A percentile compares a stretch with the other conserved stretches of the same genome.
These are phyloP conservation scores for Rosa multiflora DNA, from an alignment of 306 rosid species.

Conservation along the genomic window DNA sequence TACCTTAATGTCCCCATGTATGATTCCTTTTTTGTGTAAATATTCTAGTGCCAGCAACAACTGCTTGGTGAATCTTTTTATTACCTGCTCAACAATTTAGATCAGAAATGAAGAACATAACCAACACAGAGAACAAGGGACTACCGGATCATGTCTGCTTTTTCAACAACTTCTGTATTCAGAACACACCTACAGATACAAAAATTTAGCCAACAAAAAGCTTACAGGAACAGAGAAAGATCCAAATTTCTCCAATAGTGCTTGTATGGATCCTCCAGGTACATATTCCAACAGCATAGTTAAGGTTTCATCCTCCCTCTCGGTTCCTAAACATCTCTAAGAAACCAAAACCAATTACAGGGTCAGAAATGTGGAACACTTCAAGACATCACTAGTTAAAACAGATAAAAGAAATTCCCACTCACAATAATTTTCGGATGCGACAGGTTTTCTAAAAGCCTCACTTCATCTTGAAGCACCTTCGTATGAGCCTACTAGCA, in stretches of 20 bases:
- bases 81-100: conserved; percentile 54
- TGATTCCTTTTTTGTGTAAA: conserved; percentile 87
- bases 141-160: neutral
- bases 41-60: conserved; percentile 83
- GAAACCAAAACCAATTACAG: conserved; percentile 26
- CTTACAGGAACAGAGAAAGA: conserved; percentile 96
- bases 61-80: conserved; percentile 83
- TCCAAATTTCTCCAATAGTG: conserved; percentile 94
- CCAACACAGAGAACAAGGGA: neutral
- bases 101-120: conserved; percentile 17
- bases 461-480: conserved; percentile 98
- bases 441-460: conserved; percentile 79
- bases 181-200: conserved; percentile 17
- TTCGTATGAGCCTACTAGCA: conserved; percentile 70
- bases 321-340: conserved; percentile 92
- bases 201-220: conserved; percentile 21
- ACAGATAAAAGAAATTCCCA: conserved; percentile 34
- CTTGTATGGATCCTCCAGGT: conserved; percentile 96
- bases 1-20: conserved; percentile 99
- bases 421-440: conserved; percentile 98
- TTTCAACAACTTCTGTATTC: conserved; percentile 17
- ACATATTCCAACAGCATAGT: conserved; percentile 95
- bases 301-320: conserved; percentile 80
- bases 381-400: conserved; percentile 13
- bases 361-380: conserved; percentile 27